Evolutionary conservation across 2,329 filamentous ascomycete species (phyloP), one percentile per base, ranked within the genome.

Genomic region (Colletotrichum cuscutae): DNA sequence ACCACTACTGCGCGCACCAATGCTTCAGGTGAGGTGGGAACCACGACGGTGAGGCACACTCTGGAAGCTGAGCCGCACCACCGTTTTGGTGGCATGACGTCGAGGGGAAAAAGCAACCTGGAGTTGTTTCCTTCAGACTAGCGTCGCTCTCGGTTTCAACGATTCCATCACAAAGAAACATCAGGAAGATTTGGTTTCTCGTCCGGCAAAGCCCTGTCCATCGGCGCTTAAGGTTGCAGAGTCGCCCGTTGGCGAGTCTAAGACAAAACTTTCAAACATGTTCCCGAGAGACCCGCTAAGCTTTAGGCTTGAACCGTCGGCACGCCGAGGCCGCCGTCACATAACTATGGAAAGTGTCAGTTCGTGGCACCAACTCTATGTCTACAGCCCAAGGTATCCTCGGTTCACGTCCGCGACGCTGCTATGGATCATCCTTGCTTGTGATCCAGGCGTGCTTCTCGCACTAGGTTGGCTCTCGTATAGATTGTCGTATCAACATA

Each of bases 161-260:
- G 46, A 9, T 9, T 63, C 13, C 24, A 1, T 54, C 7, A 54
- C 24, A 22, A 24, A 24, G 52, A 22, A 24, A 30, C 2, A 49
- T 32, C 9, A 15, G 11, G 24, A 13, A 19, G 15, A 15, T 30
- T 30, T 24, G 22, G n/a, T 13, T 64, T 54, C 65, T 64, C 59
- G 66, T 64, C 56, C 63, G 66, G 66, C 66, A 68, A 64, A 59
- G 59, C 15, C 35, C 49, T 30, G 11, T 26, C 3, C 8, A 0
- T 26, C 49, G n/a, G n/a, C 59, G 13, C 26, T n/a, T 32, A 32
- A n/a, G 28, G 49, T 53, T 15, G 12, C 28, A 35, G 13, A 53
- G 46, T 15, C 46, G n/a, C 28, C n/a, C 30, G 32, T 46, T 61
- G 59, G 59, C 32, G 37, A n/a, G 32, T 37, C 42, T 30, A 24